Conservation (phyloP, 2,329 filamentous ascomycete species). For the Dissoconium aciculare region DNA sequence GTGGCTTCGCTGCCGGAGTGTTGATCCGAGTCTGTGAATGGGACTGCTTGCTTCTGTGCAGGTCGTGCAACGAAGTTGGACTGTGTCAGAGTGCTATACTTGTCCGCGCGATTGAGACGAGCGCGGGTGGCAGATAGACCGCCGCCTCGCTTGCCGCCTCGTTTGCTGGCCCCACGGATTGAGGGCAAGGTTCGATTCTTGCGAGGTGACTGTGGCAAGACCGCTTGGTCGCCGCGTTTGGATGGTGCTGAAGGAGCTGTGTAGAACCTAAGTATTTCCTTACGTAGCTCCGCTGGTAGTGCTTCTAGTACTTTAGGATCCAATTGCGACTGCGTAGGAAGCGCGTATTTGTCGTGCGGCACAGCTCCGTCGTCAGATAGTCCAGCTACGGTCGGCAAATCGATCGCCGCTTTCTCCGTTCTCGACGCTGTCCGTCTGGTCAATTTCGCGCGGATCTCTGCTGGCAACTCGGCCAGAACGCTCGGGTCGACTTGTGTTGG, state of each 20-base stretch:
- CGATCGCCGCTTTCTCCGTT: conserved; percentile 3
- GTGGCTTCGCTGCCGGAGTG: conserved; percentile 16
- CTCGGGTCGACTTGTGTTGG: conserved; percentile 67
- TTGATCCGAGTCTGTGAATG: conserved; percentile 11
- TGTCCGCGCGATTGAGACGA: conserved; percentile 31
- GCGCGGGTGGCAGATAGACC: conserved; percentile 28
- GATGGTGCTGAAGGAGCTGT: conserved; percentile 23
- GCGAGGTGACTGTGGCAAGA: conserved; percentile 36
- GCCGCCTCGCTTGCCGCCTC: conserved; percentile 24
- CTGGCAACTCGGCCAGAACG: conserved; percentile 71
- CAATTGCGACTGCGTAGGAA: conserved; percentile 57
- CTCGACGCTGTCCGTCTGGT: conserved; percentile 37
- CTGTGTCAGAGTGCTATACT: conserved; percentile 49
- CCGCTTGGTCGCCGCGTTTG: conserved; percentile 21
- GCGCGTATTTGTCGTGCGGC: conserved; percentile 17
- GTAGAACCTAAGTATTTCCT: conserved; percentile 68
- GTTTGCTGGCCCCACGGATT: conserved; percentile 43
- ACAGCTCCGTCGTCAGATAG: background rate
- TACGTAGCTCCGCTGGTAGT: conserved; percentile 71
- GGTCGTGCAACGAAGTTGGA: conserved; percentile 50
- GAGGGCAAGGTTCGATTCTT: conserved; percentile 40
- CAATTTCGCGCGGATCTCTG: conserved; percentile 65
- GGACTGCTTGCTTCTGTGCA: conserved; percentile 1
- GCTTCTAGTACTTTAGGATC: conserved; percentile 73
- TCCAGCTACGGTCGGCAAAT: background rate